These are phyloP conservation scores for Opeltia flavorubescens DNA, from an alignment of 495 filamentous ascomycete genomes.

Conservation along the genomic window DNA sequence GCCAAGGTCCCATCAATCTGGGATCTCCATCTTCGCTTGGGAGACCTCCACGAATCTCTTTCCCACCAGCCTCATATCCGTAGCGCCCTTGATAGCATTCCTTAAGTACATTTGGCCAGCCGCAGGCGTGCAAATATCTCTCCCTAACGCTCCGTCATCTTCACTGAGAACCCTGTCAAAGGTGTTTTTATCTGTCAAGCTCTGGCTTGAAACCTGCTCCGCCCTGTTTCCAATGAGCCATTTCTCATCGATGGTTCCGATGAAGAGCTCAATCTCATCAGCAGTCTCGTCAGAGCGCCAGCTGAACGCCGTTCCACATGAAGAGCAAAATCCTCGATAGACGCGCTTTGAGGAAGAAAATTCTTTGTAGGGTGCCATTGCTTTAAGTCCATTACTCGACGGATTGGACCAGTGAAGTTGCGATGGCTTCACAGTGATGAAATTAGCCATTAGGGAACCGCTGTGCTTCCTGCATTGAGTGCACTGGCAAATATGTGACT, in stretches of 20 bases:
- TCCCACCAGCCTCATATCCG: constrained; percentile 8
- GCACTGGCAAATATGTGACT: constrained; percentile 27
- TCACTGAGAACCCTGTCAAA: constrained; percentile 1
- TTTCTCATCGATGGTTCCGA: constrained; percentile 23
- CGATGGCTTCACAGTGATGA: constrained; percentile 13
- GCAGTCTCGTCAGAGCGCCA: constrained; percentile 9
- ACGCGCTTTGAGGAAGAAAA: constrained; percentile 9
- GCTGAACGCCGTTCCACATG: constrained; percentile 18
- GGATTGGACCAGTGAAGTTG: constrained; percentile 18
- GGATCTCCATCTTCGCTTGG: not conserved
- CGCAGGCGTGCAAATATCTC: not conserved
- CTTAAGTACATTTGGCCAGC: not conserved
- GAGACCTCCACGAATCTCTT: constrained; percentile 13
- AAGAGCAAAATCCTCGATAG: constrained; percentile 17
- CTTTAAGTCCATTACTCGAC: constrained; percentile 12
- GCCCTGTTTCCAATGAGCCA: constrained; percentile 16
- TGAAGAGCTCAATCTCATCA: constrained; percentile 17
- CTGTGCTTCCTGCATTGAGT: constrained; percentile 29
- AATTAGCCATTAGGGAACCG: constrained; percentile 21
- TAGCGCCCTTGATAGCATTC: constrained; percentile 10
- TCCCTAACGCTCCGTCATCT: not conserved
- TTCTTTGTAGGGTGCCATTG: constrained; percentile 2
- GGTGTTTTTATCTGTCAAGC: not conserved
- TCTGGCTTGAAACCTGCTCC: constrained; percentile 1
- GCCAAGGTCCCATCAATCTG: not conserved